Percentiles rank a stretch among this genome's conserved stretches.
Conservation (phyloP, 768 basidiomycete species). For the Rhodotorula paludigena region DNA sequence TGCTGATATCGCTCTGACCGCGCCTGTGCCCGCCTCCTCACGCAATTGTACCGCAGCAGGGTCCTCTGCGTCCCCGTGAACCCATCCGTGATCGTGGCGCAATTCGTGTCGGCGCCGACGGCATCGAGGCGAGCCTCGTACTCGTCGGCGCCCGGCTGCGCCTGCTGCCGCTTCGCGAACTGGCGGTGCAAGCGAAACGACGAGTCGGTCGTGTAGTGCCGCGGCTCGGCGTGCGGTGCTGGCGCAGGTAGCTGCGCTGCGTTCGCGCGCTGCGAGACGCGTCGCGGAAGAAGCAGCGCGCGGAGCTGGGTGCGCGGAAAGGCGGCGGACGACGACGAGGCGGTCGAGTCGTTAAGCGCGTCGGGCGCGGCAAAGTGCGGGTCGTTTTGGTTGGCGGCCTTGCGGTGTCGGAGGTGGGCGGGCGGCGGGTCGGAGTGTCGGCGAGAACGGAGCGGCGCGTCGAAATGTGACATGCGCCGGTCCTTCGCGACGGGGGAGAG, state of each 20-base stretch:
- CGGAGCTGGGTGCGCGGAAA: background rate
- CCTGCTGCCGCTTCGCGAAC: constrained; percentile 4
- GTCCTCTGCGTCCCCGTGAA: too few species aligned
- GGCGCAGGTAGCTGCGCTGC: background rate
- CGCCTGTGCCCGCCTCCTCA: too few species aligned
- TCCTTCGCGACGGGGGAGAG: background rate
- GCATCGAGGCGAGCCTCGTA: background rate
- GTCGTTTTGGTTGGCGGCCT: background rate
- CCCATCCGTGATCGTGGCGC: too few species aligned
- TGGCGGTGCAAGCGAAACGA: constrained; percentile 2
- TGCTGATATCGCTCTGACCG: too few species aligned
- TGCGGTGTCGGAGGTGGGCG: background rate
- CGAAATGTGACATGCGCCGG: constrained; percentile 23
- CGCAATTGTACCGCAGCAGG: too few species aligned
- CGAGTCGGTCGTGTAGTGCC: background rate
- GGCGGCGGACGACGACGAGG: background rate
- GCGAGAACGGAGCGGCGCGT: constrained; percentile 27
- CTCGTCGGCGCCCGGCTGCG: background rate
- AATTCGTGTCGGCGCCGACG: too few species aligned
- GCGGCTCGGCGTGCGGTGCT: background rate
- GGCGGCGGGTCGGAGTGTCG: constrained; percentile 13
- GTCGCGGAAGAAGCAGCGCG: background rate
- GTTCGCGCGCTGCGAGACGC: background rate
- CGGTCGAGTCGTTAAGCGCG: background rate
- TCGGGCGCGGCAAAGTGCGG: background rate